Evolutionary conservation across 768 basidiomycete species (phyloP).

Genomic region (Sporobolomyces roseus): DNA sequence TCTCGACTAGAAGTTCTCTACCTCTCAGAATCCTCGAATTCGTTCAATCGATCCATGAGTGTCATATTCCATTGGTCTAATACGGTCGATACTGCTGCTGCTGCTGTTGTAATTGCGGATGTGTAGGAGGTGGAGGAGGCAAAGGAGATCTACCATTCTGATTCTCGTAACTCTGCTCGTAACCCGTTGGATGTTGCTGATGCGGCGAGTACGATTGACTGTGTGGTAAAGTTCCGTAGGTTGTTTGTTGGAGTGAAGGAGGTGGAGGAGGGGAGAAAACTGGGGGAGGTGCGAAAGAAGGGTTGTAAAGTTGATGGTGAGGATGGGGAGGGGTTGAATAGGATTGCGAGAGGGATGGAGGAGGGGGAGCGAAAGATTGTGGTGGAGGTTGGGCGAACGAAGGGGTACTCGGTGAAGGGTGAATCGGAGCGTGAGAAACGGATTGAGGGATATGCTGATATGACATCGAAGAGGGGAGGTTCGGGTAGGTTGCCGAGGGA

Average conservation of each 20-base stretch:
- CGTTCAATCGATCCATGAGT: background rate
- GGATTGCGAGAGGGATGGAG: constrained; percentile 6
- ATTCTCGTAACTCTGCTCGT: background rate
- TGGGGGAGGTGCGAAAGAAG: constrained; percentile 4
- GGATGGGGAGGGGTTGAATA: background rate
- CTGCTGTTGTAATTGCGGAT: background rate
- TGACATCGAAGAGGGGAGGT: background rate
- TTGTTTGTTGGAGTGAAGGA: constrained; percentile 9
- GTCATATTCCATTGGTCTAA: background rate
- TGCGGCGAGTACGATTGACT: background rate
- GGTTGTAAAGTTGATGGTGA: no score
- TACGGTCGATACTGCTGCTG: constrained; percentile 11
- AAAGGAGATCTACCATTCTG: background rate
- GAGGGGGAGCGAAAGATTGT: constrained; percentile 1
- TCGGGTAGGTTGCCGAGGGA: background rate
- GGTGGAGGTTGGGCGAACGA: constrained; percentile 7
- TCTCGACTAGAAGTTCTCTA: no score
- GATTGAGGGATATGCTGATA: background rate
- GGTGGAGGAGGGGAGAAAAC: constrained; percentile 31
- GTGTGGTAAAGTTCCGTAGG: background rate
- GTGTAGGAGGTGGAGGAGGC: constrained; percentile 10
- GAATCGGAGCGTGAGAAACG: background rate
- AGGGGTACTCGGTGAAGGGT: constrained; percentile 13
- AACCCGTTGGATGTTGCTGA: background rate
- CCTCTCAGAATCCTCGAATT: background rate